These are phyloP conservation scores for Artemisia princeps DNA, from an alignment of 140 eudicot species.

Conservation along the genomic window DNA sequence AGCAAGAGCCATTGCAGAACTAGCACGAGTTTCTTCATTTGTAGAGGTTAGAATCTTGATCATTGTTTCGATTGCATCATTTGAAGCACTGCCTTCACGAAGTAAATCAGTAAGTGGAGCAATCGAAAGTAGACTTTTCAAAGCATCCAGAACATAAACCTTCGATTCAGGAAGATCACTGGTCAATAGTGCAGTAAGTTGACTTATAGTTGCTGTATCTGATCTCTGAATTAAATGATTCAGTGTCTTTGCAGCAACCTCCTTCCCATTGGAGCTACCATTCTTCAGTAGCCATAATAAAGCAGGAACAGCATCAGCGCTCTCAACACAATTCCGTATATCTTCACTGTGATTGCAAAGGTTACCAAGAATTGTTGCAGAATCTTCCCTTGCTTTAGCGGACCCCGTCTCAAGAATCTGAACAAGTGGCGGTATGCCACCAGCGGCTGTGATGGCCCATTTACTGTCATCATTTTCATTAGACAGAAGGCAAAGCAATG, in stretches of 20 bases:
- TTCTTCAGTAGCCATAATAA: conserved; percentile 89
- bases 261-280: conserved; percentile 93
- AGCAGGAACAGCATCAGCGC: conserved; percentile 99
- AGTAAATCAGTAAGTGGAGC: conserved; percentile 72
- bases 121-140: conserved; percentile 84
- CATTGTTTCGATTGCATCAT: conserved; percentile 93
- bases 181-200: conserved; percentile 83
- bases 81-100: conserved; percentile 95
- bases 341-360: conserved; percentile 99
- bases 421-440: conserved; percentile 98
- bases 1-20: conserved; percentile 79
- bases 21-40: conserved; percentile 81
- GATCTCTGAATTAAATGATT: conserved; percentile 93
- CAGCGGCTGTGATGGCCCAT: conserved; percentile 99
- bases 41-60: conserved; percentile 58
- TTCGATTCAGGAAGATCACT: conserved; percentile 98
- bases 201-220: conserved; percentile 94
- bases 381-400: conserved; percentile 88
- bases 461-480: conserved; percentile 92
- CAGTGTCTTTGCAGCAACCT: conserved; percentile 85
- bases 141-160: conserved; percentile 84
- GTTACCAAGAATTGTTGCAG: conserved; percentile 90
- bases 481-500: conserved; percentile 84
- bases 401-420: conserved; percentile 97
- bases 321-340: conserved; percentile 95